Evolutionary conservation across 2,329 filamentous ascomycete species (phyloP), one percentile per base, ranked within the genome.

Genomic region (Periconia sp.): DNA sequence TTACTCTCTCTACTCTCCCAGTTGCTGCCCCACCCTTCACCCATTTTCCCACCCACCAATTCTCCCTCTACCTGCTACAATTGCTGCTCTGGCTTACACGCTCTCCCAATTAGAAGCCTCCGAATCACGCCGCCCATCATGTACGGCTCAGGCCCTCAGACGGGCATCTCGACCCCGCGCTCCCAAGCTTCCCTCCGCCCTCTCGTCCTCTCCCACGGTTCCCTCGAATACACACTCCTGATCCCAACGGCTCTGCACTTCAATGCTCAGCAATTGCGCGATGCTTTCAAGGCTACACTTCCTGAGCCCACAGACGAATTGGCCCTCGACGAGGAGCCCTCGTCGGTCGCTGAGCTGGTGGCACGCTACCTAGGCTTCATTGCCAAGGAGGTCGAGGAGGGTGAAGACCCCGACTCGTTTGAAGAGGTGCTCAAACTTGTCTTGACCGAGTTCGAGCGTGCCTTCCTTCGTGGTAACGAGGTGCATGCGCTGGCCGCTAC

Each of bases 321-420:
- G 60, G 95, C 94, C 57, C 92, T 93, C 73, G 95, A 99, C 81
- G 94, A 99, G 67, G 95, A 99, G 81, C 94, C 94, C n/a, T 97
- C 94, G 37, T 99, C 95, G 20, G 86, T 92, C 45, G 81, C 91
- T 43, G 94, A 99, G 79, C 83, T 99, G 56, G 91, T 99, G 31
- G 92, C 91, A 57, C 86, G 93, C 73, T 99, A 96, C 77, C 86
- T 99, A 72, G 92, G 91, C 65, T 95, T 91, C 73, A 84, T 97
- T 56, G 92, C 93, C 60, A 81, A 85, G 59, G 90, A 97, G 79
- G 89, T 97, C 40, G 91, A 96, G 51, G 90, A 95, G 67, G 92
- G 91, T 52, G 94, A 97, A 71, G 93, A 97, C 45, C 89, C 92
- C 61, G 92, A 91, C 59, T 93, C 91, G 44, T 96, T 94, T 73